A percentile compares a stretch with the other conserved stretches of the same genome.
Conservation (phyloP, 768 basidiomycete genomes). For the Lentinula edodes region DNA sequence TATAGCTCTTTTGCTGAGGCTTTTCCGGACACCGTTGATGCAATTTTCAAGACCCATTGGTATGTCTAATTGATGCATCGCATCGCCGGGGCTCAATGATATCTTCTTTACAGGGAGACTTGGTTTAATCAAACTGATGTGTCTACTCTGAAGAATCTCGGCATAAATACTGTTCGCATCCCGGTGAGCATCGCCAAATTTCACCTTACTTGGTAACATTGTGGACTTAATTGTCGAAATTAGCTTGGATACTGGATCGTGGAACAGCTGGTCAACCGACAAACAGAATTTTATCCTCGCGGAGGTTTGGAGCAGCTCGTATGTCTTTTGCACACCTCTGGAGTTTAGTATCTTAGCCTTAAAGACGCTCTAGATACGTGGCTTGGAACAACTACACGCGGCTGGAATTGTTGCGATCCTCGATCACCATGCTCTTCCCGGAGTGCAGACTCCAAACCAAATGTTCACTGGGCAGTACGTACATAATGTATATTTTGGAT, state of each 20-base stretch:
- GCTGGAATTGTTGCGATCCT: constrained; percentile 67
- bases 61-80: constrained; percentile 14
- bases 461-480: constrained; percentile 64
- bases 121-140: constrained; percentile 73
- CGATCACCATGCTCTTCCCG: constrained; percentile 60
- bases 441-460: constrained; percentile 56
- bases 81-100: too few relatives aligned
- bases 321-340: constrained; percentile 12
- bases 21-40: constrained; percentile 53
- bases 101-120: constrained; percentile 21
- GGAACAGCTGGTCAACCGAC: constrained; percentile 61
- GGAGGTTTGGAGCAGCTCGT: constrained; percentile 68
- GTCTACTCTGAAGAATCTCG: constrained; percentile 39
- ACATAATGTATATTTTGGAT: not conserved
- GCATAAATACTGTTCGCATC: constrained; percentile 74
- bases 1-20: constrained; percentile 56
- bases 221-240: not conserved
- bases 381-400: constrained; percentile 49
- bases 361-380: constrained; percentile 44
- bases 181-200: constrained; percentile 43
- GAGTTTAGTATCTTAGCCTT: not conserved
- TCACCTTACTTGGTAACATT: not conserved
- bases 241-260: constrained; percentile 84
- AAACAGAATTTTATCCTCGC: constrained; percentile 56
- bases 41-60: constrained; percentile 62